Percentiles rank a stretch among this genome's conserved stretches.
Conservation (phyloP, 768 basidiomycete species). For the Lactarius trivialis region DNA sequence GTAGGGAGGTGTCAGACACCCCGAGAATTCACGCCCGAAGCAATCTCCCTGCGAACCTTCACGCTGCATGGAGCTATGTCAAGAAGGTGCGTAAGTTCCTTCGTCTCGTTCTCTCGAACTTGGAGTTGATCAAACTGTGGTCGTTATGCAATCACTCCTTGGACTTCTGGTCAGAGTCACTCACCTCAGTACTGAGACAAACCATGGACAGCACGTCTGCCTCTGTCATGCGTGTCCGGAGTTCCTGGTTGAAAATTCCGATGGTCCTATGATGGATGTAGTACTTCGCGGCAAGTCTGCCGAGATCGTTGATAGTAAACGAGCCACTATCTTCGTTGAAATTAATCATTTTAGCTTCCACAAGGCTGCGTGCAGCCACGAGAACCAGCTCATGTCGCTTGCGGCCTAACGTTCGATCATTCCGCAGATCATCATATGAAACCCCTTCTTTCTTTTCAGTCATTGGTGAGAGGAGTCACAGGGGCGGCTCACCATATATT, state of each 20-base stretch:
- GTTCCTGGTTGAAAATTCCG: constrained; percentile 75
- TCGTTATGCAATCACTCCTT: constrained; percentile 1
- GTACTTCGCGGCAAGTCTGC: constrained; percentile 95
- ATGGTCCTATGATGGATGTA: constrained; percentile 85
- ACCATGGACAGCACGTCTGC: constrained; percentile 87
- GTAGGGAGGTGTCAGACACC: not conserved
- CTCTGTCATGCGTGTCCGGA: constrained; percentile 82
- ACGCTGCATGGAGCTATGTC: constrained; percentile 63
- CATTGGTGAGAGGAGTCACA: not conserved
- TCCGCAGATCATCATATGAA: constrained; percentile 51
- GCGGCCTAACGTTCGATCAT: constrained; percentile 68
- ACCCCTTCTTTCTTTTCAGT: constrained; percentile 48
- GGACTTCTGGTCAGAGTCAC: constrained; percentile 14
- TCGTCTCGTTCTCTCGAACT: constrained; percentile 80
- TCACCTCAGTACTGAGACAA: constrained; percentile 84
- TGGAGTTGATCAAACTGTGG: constrained; percentile 89
- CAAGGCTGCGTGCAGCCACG: constrained; percentile 59
- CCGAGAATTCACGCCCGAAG: constrained; percentile 19
- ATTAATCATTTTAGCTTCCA: constrained; percentile 72
- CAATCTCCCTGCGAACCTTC: constrained; percentile 55
- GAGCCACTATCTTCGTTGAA: constrained; percentile 53
- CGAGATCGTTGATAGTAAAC: constrained; percentile 79
- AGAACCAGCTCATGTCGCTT: constrained; percentile 65
- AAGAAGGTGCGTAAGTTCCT: constrained; percentile 71
- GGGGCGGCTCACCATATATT: constrained; percentile 54